Evolutionary conservation across 2,329 filamentous ascomycete genomes (phyloP), one percentile per base, ranked within the genome.

Genomic region (Penicillium fuscoglaucum): DNA sequence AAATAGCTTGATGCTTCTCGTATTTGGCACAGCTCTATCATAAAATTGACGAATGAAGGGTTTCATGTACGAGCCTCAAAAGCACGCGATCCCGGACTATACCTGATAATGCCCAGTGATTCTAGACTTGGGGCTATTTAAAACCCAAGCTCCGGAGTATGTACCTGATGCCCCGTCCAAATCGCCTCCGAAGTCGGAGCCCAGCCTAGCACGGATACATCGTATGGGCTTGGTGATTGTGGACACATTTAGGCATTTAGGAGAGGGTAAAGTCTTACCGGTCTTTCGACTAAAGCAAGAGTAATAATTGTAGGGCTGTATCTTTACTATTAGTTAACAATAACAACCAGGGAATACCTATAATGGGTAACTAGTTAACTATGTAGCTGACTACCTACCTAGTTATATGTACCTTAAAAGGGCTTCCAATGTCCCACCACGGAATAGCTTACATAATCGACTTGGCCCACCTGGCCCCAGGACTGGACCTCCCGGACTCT

Each of bases 111-210:
- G 35, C 41, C 41, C 29, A 37, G 50, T 26, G 17, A 7, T 31
- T 41, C 41, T 39, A 47, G 24, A 21, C 54, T 26, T 40, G 33
- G 26, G 37, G 6, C 43, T 33, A 24, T 54, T 58, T 44, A 29
- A 57, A 53, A 57, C 33, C 15, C n/a, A 24, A 48, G 50, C 33
- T 53, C 28, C 26, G 26, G 26, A 29, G 26, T 45, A 33, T 33
- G 31, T 15, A 52, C 39, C 29, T 13, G 43, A 40, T 33, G 35
- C 45, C 52, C 48, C 43, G 40, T 48, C 19, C 4, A 31, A 40
- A 43, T 55, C n/a, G 12, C 7, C 55, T 58, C 55, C 55, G 55
- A 58, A 33, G 50, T 53, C 55, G 55, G 55, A 54, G 50, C 43
- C 19, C 24, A 31, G 28, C 37, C 29, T 19, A 21, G 17, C 15